Evolutionary conservation across 1,284 basidiomycete genomes (phyloP).

Genomic region (Cryptococcus sp.): DNA sequence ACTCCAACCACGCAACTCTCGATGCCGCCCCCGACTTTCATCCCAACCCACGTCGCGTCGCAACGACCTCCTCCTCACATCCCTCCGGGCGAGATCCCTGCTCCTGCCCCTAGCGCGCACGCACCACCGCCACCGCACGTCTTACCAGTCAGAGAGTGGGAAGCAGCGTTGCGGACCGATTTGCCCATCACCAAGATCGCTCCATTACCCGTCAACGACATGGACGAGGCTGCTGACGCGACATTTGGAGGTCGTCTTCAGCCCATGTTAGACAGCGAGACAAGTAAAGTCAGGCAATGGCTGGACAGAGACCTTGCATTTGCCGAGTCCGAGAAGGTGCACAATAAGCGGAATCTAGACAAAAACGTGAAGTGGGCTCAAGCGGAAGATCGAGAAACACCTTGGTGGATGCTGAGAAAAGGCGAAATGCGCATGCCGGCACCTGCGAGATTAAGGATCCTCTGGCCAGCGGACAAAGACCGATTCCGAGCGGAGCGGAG

Average conservation of each 20-base stretch:
- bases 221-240: slow-evolving; percentile 53
- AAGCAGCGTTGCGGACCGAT: slow-evolving; percentile 58
- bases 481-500: slow-evolving; percentile 54
- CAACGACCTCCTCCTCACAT: slow-evolving; percentile 18
- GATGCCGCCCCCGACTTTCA: slow-evolving; percentile 47
- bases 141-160: slow-evolving; percentile 50
- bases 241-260: slow-evolving; percentile 60
- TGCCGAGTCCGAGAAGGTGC: slow-evolving; percentile 46
- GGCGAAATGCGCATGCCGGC: slow-evolving; percentile 26
- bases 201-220: slow-evolving; percentile 61
- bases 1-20: slow-evolving; percentile 16
- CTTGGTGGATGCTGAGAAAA: slow-evolving; percentile 47
- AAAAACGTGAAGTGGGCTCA: slow-evolving; percentile 46
- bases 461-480: slow-evolving; percentile 61
- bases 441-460: slow-evolving; percentile 64
- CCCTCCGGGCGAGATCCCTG: slow-evolving; percentile 25
- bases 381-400: slow-evolving; percentile 57
- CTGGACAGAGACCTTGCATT: slow-evolving; percentile 60
- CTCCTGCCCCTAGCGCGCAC: slow-evolving; percentile 26
- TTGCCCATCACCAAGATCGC: slow-evolving; percentile 66
- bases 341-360: slow-evolving; percentile 39
- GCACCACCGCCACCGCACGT: slow-evolving; percentile 42
- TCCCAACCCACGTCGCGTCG: slow-evolving; percentile 26
- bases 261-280: slow-evolving; percentile 58
- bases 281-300: slow-evolving; percentile 58